Base-by-base conservation (phyloP, 768 basidiomycete species). In the Krasilnikovozyma curviuscula region DNA sequence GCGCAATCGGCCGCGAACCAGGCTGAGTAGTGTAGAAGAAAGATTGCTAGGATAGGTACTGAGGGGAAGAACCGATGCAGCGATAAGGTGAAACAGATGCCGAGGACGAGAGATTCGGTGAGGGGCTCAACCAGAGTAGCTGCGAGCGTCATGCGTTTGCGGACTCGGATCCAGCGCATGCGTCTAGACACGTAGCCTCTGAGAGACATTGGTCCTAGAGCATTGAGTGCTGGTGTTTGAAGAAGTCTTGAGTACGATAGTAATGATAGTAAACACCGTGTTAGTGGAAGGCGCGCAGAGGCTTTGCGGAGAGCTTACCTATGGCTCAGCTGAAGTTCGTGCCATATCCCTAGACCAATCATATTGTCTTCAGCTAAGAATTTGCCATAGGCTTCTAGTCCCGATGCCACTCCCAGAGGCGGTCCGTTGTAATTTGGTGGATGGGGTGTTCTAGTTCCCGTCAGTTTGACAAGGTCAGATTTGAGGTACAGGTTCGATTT, bases 331-430 rank as follows among this genome's bases (percentile, higher is more conserved):
- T 75, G 79, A 3, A 95, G 71, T 62, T 97, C 84, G 61, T 95
- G 84, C 93, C 88, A 95, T 12, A 98, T 68, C 1, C 83, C 76
- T 40, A 75, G 70, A 16, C 78, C 93, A 49, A 98, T 91, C 83
- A 84, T 91, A 66, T 95, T 95, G 67, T 98, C 93, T 65, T 98
- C 93, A 0, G 93, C 91, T 35, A 97, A 72, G 65, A 80, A 97
- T 12, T 79, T 76, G 0, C 79, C 80, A 54, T 95, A 95, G 0
- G 76, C 79, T 7, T 75, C 70, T 21, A 98, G 70, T n/a, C n/a
- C n/a, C n/a, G n/a, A n/a, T n/a, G n/a, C n/a, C n/a, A n/a, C n/a
- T n/a, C n/a, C n/a, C n/a, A n/a, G n/a, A n/a, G n/a, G n/a, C n/a
- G n/a, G n/a, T n/a, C n/a, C n/a, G n/a, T n/a, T n/a, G n/a, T n/a